Conservation (phyloP, 2,329 filamentous ascomycete genomes). For the Alternaria sp. region DNA sequence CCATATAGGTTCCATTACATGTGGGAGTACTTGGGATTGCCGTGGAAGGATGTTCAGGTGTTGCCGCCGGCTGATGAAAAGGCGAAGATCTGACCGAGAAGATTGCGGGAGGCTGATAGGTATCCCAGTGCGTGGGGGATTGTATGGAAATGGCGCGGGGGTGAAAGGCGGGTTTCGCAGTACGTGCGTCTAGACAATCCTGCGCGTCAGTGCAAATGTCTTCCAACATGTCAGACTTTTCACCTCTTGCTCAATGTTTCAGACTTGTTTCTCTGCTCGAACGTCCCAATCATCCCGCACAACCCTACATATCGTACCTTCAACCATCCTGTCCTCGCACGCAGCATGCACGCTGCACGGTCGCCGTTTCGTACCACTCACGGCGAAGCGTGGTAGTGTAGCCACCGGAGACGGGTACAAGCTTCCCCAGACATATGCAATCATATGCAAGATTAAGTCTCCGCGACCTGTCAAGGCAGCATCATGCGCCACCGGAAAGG, state of each 20-base stretch:
- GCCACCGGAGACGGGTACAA: slow-evolving; percentile 20
- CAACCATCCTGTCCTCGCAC: slow-evolving; percentile 2
- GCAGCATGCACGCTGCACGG: slow-evolving; percentile 13
- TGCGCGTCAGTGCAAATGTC: slow-evolving; percentile 3
- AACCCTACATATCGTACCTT: not conserved
- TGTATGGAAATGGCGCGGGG: not conserved
- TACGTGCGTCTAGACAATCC: slow-evolving; percentile 1
- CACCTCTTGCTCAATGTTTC: not conserved
- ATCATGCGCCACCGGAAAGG: slow-evolving; percentile 1
- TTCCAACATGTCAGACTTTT: not conserved
- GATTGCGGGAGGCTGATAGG: not conserved
- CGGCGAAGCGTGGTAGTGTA: slow-evolving; percentile 17
- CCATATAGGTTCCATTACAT: slow-evolving; percentile 67
- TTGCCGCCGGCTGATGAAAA: slow-evolving; percentile 35
- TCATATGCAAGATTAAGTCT: slow-evolving; percentile 11
- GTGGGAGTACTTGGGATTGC: slow-evolving; percentile 69
- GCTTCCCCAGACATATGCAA: slow-evolving; percentile 23
- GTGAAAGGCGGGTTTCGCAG: not conserved
- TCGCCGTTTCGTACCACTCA: slow-evolving; percentile 21
- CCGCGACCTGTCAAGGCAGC: slow-evolving; percentile 20
- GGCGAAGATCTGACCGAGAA: slow-evolving; percentile 38
- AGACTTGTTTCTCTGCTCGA: not conserved
- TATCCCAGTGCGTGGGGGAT: not conserved
- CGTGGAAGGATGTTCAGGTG: slow-evolving; percentile 62
- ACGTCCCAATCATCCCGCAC: not conserved